phyloP scores from a whole-genome alignment of 345 rosid species.

The Citrus maxima region DNA sequence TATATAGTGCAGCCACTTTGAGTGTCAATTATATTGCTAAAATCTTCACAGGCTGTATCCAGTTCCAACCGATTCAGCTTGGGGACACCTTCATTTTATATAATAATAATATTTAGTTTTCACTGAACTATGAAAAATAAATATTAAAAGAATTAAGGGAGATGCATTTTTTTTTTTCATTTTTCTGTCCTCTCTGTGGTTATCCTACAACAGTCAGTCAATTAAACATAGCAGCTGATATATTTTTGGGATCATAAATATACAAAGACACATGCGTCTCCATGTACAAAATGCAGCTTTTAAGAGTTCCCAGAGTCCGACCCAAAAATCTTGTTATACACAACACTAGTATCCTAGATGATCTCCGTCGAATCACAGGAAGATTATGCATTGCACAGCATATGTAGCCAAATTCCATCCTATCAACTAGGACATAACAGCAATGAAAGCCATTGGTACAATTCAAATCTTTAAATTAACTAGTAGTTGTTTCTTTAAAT shows the following conservation, averaged over 20 bases:
- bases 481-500: neutral
- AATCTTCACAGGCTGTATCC: constrained; percentile 98
- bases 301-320: neutral
- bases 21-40: constrained; percentile 83
- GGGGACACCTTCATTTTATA: constrained; percentile 73
- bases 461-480: neutral
- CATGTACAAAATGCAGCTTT: neutral
- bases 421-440: neutral
- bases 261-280: neutral
- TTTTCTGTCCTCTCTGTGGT: neutral
- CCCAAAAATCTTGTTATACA: neutral
- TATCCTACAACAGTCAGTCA: neutral
- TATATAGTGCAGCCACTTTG: constrained; percentile 53
- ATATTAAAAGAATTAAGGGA: neutral
- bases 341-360: neutral
- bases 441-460: neutral
- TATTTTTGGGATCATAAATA: neutral
- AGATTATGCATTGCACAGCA: neutral
- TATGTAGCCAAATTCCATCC: neutral
- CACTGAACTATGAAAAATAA: neutral
- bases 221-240: neutral
- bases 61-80: constrained; percentile 80
- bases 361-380: neutral
- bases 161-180: neutral
- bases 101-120: neutral